phyloP scores from a whole-genome alignment of 2,329 filamentous ascomycete species.

The Phialophora macrospora region DNA sequence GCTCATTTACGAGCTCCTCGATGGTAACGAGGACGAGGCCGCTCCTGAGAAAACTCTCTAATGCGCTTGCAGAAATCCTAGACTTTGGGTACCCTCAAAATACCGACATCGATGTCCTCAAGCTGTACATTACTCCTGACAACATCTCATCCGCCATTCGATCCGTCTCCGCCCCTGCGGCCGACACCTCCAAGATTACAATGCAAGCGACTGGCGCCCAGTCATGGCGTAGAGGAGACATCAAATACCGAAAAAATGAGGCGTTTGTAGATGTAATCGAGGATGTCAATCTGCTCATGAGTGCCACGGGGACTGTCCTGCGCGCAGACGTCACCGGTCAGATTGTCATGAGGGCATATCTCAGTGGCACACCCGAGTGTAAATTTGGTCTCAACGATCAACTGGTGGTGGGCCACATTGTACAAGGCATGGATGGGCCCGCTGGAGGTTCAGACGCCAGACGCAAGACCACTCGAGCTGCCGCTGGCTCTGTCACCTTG shows the following conservation, averaged over 20 bases:
- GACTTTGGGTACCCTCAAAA: conserved; percentile 99
- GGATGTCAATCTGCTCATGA: conserved; percentile 98
- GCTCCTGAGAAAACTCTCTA: conserved; percentile 4
- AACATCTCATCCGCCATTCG: conserved; percentile 81
- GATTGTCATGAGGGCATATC: conserved; percentile 97
- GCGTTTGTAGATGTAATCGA: conserved; percentile 99
- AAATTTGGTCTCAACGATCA: conserved; percentile 98
- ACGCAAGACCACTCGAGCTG: conserved; percentile 88
- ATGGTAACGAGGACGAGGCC: conserved; percentile 63
- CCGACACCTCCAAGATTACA: conserved; percentile 93
- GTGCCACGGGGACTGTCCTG: conserved; percentile 91
- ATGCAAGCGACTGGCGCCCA: conserved; percentile 98
- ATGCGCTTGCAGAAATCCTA: conserved; percentile 73
- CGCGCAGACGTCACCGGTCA: conserved; percentile 96
- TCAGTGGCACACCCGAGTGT: conserved; percentile 95
- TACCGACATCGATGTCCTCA: conserved; percentile 96
- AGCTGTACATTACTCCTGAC: conserved; percentile 99
- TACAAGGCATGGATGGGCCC: conserved; percentile 74
- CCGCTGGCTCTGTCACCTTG: conserved; percentile 90
- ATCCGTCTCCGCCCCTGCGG: conserved; percentile 56
- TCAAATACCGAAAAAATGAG: conserved; percentile 99
- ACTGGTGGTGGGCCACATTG: conserved; percentile 81
- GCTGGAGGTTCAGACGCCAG: conserved; percentile 71
- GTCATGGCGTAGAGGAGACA: conserved; percentile 95
- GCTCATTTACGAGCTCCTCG: conserved; percentile 93